Conservation (phyloP, 495 filamentous ascomycete genomes). For the Penicillium argentinense region DNA sequence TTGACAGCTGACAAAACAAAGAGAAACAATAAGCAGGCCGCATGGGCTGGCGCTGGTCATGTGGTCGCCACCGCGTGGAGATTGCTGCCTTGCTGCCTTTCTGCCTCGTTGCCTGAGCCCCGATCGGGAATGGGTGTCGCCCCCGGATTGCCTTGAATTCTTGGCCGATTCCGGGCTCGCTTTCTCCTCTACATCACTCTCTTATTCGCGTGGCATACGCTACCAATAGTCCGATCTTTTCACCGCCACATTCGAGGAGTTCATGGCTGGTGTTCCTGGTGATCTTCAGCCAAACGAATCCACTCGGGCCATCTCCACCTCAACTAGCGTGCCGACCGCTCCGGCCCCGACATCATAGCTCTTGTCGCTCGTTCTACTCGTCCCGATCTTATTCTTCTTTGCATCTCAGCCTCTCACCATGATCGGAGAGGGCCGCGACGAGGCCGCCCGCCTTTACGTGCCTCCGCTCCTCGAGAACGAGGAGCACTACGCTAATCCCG, state of each 20-base stretch:
- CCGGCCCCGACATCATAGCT: slow-evolving; percentile 26
- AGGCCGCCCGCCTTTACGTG: slow-evolving; percentile 35
- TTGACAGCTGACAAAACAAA: background rate
- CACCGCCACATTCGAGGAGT: background rate
- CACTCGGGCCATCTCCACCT: slow-evolving; percentile 17
- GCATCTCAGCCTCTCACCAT: slow-evolving; percentile 17
- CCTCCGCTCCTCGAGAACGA: slow-evolving; percentile 38
- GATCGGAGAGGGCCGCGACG: slow-evolving; percentile 37
- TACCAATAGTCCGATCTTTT: background rate
- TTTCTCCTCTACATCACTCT: no score
- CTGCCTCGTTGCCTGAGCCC: slow-evolving; percentile 13
- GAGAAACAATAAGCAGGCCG: background rate
- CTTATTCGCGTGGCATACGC: background rate
- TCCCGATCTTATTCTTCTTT: slow-evolving; percentile 1
- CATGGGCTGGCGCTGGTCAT: slow-evolving; percentile 3
- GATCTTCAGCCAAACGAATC: slow-evolving; percentile 17
- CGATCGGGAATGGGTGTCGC: no score
- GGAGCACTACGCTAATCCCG: slow-evolving; percentile 39
- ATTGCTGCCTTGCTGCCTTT: background rate
- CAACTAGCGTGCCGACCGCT: slow-evolving; percentile 24
- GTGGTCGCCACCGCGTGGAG: slow-evolving; percentile 12
- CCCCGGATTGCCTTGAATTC: no score
- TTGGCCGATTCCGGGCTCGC: no score
- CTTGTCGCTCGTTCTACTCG: slow-evolving; percentile 12
- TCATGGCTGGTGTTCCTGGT: slow-evolving; percentile 12